Percentiles rank a stretch among this genome's conserved stretches.
Conservation (phyloP, 495 filamentous ascomycete species). For the Recurvomyces mirabilis region DNA sequence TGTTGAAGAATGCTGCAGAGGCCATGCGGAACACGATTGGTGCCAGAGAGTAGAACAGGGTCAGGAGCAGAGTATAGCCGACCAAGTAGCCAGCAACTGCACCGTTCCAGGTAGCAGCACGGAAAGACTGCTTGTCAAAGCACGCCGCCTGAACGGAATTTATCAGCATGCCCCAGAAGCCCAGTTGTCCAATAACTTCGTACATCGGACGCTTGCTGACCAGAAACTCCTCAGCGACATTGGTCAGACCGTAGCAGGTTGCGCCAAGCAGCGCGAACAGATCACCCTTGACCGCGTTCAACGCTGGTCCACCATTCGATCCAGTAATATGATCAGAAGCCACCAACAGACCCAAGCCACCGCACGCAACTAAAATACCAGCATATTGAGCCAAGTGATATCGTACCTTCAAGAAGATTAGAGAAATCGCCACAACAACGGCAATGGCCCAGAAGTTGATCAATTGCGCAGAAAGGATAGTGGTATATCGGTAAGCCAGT, state of each 20-base stretch:
- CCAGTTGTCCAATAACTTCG: conserved; percentile 86
- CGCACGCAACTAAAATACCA: conserved; percentile 84
- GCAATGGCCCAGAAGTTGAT: conserved; percentile 99
- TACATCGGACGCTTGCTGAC: conserved; percentile 78
- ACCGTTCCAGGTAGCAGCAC: conserved; percentile 52
- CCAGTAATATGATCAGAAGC: conserved; percentile 77
- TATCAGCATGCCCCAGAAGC: conserved; percentile 80
- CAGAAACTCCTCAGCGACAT: conserved; percentile 86
- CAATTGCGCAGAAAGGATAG: conserved; percentile 78
- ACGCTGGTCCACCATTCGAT: conserved; percentile 47
- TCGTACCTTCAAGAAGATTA: conserved; percentile 69
- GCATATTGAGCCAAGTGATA: conserved; percentile 74
- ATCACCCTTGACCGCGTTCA: conserved; percentile 80
- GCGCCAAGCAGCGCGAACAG: conserved; percentile 82
- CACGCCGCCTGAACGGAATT: conserved; percentile 82
- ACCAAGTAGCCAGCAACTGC: conserved; percentile 67
- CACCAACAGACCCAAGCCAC: conserved; percentile 81
- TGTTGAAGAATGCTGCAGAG: conserved; percentile 91
- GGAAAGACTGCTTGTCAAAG: conserved; percentile 71
- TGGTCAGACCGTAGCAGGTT: conserved; percentile 81
- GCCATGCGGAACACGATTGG: conserved; percentile 81
- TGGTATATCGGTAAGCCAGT: conserved; percentile 86
- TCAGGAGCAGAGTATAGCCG: conserved; percentile 75
- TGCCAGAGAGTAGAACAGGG: conserved; percentile 69
- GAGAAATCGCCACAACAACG: conserved; percentile 77